Evolutionary conservation across 2,329 filamentous ascomycete genomes (phyloP).

Genomic region (Colletotrichum cereale): DNA sequence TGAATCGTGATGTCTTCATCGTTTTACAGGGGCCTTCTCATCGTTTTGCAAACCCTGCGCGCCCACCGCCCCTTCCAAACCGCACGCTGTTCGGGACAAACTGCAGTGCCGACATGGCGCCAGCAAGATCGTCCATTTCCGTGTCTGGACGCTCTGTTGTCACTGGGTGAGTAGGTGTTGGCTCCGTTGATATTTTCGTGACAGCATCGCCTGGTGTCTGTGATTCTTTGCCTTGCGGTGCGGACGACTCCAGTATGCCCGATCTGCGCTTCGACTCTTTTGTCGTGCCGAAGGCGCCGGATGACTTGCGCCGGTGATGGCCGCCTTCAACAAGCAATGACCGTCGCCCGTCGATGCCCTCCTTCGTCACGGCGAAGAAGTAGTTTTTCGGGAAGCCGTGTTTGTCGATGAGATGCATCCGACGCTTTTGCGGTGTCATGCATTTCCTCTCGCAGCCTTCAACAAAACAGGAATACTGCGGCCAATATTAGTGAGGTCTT

Average conservation of each 20-base stretch:
- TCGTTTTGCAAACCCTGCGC: slow-evolving; percentile 64
- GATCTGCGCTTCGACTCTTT: slow-evolving; percentile 51
- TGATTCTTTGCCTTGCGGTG: slow-evolving; percentile 17
- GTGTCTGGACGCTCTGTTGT: slow-evolving; percentile 53
- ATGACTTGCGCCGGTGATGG: slow-evolving; percentile 62
- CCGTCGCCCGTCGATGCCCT: slow-evolving; percentile 87
- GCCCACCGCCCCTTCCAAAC: slow-evolving; percentile 71
- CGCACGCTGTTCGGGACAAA: slow-evolving; percentile 77
- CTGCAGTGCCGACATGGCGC: slow-evolving; percentile 77
- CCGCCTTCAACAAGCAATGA: slow-evolving; percentile 79
- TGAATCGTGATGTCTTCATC: slow-evolving; percentile 48
- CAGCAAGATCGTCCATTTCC: slow-evolving; percentile 73
- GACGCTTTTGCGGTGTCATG: slow-evolving; percentile 83
- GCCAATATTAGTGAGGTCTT: slow-evolving; percentile 36
- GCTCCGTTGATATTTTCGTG: slow-evolving; percentile 29
- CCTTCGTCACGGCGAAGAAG: slow-evolving; percentile 87
- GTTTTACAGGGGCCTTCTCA: slow-evolving; percentile 62
- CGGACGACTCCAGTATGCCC: slow-evolving; percentile 47
- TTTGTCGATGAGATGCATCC: slow-evolving; percentile 92
- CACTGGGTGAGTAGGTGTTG: not conserved
- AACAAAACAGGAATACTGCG: slow-evolving; percentile 87
- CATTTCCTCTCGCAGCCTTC: slow-evolving; percentile 90
- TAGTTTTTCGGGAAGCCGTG: slow-evolving; percentile 91
- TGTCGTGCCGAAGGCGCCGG: slow-evolving; percentile 49
- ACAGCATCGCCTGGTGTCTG: not conserved